Evolutionary conservation across 2,329 filamentous ascomycete species (phyloP), one percentile per base, ranked within the genome.

Genomic region (Teratosphaeria nubilosa): DNA sequence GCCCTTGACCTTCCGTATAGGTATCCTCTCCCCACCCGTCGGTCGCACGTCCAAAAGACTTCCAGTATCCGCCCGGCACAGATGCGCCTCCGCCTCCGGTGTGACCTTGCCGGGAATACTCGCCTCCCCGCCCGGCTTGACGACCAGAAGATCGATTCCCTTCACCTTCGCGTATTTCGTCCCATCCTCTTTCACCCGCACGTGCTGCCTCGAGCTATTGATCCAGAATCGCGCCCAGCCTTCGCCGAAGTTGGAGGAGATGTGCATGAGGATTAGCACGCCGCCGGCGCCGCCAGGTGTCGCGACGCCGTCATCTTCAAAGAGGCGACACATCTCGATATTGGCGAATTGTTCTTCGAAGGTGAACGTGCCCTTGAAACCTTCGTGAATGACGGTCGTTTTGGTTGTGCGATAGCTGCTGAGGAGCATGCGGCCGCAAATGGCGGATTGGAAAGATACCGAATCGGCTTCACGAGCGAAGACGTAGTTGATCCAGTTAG

Each of bases 311-410:
- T 74, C 71, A 52, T 78, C 76, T 60, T 76, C 72, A 76, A 76
- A 79, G 0, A 78, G 65, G 3, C 77, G 70, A 2, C 78, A 68
- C 37, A 75, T 75, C 59, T 79, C 77, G 59, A 78, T 74, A 22
- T 73, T 76, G 56, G 76, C 77, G 68, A 79, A 76, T 63, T 78
- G 76, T 62, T 78, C 76, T 56, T 77, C 74, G 57, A 77, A 76
- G 2, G 73, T 68, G 56, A 78, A 74, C 0, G 72, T 68, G 0
- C 72, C 70, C 22, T 69, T 66, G 20, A 77, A 54, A 5, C 76
- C 76, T 57, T 76, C 72, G 63, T 77, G 76, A 9, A 76, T 67
- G 25, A 77, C 74, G 34, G 74, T 72, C 1, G 75, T 77, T 57
- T 76, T 75, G 32, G 70, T 72, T 0, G 75, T 78, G 32, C 72